These are phyloP conservation scores for Vittaforma corneae DNA, from an alignment of 371 early-diverging fungal genomes.

Conservation along the genomic window DNA sequence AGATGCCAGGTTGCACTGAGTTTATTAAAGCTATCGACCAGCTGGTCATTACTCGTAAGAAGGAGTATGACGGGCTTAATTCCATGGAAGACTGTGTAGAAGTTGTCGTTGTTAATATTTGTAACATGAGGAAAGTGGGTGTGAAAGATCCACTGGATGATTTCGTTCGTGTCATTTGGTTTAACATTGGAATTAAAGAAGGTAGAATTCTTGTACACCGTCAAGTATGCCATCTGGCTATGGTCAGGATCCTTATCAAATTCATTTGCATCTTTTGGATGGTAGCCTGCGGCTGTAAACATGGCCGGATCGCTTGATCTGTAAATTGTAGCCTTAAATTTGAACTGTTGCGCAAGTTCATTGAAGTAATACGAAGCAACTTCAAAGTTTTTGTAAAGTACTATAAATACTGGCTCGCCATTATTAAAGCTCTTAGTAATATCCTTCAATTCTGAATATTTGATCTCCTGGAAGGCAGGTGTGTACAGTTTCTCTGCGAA, in stretches of 20 bases:
- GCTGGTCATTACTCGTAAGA: conserved; percentile 48
- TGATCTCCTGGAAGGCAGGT: conserved; percentile 52
- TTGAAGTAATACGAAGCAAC: conserved; percentile 56
- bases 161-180: conserved; percentile 44
- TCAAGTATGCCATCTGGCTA: conserved; percentile 45
- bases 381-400: conserved; percentile 53
- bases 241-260: conserved; percentile 4
- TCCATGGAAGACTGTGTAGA: conserved; percentile 59
- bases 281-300: conserved; percentile 43
- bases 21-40: conserved; percentile 50
- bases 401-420: conserved; percentile 58
- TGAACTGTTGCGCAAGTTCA: conserved; percentile 58
- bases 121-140: conserved; percentile 59
- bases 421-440: conserved; percentile 1
- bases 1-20: conserved; percentile 47
- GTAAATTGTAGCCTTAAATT: conserved; percentile 56
- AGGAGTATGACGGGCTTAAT: conserved; percentile 58
- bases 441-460: conserved; percentile 42
- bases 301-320: conserved; percentile 52
- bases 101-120: conserved; percentile 56
- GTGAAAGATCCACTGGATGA: conserved; percentile 60
- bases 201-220: conserved; percentile 57
- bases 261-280: conserved; percentile 31
- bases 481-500: conserved; percentile 53
- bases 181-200: conserved; percentile 52